phyloP scores from a whole-genome alignment of 441 rosid genomes.

The Erodium trifolium region DNA sequence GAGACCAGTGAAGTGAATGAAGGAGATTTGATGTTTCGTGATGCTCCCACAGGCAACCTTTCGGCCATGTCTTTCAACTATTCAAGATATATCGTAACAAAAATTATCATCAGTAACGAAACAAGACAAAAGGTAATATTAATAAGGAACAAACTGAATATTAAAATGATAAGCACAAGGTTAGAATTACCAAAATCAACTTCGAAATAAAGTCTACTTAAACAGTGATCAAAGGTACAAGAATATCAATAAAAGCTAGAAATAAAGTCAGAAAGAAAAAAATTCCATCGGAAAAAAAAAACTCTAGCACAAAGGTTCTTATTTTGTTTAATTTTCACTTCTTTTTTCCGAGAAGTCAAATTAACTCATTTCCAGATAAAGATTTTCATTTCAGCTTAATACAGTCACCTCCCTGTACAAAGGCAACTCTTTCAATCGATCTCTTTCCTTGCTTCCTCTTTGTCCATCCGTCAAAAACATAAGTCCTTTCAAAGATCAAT shows the following conservation, averaged over 20 bases:
- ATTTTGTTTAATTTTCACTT: no score
- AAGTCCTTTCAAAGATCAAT: no score
- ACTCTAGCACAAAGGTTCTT: no score
- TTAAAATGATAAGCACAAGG: background rate
- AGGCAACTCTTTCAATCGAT: no score
- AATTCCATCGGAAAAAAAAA: no score
- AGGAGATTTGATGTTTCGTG: constrained; percentile 46
- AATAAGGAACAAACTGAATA: background rate
- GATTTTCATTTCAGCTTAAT: no score
- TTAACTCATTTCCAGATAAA: no score
- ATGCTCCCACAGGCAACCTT: constrained; percentile 67
- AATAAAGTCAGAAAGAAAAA: no score
- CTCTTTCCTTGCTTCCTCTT: no score
- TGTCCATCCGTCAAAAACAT: no score
- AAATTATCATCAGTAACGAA: constrained; percentile 12
- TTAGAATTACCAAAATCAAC: background rate
- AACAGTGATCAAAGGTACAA: background rate
- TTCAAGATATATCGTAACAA: constrained; percentile 14
- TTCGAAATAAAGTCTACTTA: background rate
- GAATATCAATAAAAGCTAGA: background rate
- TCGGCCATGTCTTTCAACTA: constrained; percentile 91
- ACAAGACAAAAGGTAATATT: background rate
- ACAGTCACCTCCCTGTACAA: no score
- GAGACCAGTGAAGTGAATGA: constrained; percentile 43
- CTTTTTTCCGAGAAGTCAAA: no score